These are phyloP conservation scores for Taphrina pruni DNA, from an alignment of 1,139 yeast species.

Conservation along the genomic window DNA sequence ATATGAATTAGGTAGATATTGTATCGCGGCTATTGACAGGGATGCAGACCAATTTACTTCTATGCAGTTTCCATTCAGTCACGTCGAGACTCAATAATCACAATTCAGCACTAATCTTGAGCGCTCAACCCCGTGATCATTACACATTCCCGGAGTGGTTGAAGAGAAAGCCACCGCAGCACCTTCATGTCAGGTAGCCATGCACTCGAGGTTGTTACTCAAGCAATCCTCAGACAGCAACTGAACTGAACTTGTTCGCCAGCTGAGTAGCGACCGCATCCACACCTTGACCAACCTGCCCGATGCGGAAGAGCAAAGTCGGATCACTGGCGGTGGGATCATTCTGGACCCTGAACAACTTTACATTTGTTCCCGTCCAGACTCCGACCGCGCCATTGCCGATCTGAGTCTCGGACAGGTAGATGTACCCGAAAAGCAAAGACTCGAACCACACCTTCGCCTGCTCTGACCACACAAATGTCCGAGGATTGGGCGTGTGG, in stretches of 20 bases:
- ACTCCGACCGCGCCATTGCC: slow-evolving; percentile 39
- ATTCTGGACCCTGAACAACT: slow-evolving; percentile 30
- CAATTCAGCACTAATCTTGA: too few species aligned
- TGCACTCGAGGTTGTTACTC: too few species aligned
- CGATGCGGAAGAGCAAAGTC: slow-evolving; percentile 24
- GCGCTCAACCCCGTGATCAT: too few species aligned
- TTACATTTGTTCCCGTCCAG: slow-evolving; percentile 41
- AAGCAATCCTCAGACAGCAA: neutral
- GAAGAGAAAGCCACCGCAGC: neutral
- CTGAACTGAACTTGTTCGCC: slow-evolving; percentile 15
- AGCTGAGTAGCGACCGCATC: slow-evolving; percentile 32
- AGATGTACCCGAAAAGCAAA: slow-evolving; percentile 69
- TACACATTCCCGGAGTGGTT: neutral
- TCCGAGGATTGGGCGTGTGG: slow-evolving; percentile 58
- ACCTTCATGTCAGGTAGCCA: too few species aligned
- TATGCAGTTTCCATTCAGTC: too few species aligned
- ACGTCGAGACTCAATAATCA: too few species aligned
- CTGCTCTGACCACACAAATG: slow-evolving; percentile 64
- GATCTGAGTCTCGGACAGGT: slow-evolving; percentile 53
- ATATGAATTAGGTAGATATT: too few species aligned
- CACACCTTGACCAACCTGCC: slow-evolving; percentile 24
- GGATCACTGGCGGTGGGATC: slow-evolving; percentile 25
- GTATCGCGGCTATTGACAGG: too few species aligned
- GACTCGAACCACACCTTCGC: slow-evolving; percentile 81
- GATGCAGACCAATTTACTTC: too few species aligned